Evolutionary conservation across 2,329 filamentous ascomycete species (phyloP).

Genomic region (Metarhizium anisopliae): DNA sequence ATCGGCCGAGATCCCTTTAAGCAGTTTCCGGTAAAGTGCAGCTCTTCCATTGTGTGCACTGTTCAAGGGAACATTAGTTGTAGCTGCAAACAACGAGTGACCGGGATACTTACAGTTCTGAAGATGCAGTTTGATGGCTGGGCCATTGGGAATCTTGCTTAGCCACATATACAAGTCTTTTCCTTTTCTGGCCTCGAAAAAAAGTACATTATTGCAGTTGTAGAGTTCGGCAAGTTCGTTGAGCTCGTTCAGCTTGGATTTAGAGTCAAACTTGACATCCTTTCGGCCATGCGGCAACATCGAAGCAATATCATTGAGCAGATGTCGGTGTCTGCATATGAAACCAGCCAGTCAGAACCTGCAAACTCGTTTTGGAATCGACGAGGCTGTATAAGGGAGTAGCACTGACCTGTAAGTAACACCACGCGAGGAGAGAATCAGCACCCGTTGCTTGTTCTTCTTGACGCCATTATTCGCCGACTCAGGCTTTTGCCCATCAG

Average conservation of each 20-base stretch:
- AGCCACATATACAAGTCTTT: constrained; percentile 94
- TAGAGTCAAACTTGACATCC: constrained; percentile 94
- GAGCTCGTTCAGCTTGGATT: constrained; percentile 75
- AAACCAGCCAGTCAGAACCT: background rate
- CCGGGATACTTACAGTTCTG: constrained; percentile 53
- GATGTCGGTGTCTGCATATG: constrained; percentile 68
- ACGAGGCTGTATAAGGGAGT: background rate
- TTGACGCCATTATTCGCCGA: constrained; percentile 38
- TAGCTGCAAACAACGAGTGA: background rate
- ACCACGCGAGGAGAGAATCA: constrained; percentile 87
- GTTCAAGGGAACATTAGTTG: constrained; percentile 15
- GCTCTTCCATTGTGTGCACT: constrained; percentile 94
- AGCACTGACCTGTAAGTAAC: constrained; percentile 69
- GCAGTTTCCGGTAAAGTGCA: constrained; percentile 95
- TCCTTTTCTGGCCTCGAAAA: constrained; percentile 90
- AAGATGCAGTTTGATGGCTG: constrained; percentile 59
- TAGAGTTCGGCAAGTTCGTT: constrained; percentile 71
- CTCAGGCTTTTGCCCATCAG: constrained; percentile 39
- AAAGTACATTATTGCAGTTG: constrained; percentile 90
- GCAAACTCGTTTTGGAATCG: background rate
- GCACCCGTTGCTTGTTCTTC: constrained; percentile 66
- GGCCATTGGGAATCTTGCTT: constrained; percentile 71
- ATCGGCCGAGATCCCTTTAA: constrained; percentile 87
- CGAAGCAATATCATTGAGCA: constrained; percentile 79
- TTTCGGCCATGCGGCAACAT: constrained; percentile 89